Percentiles rank a stretch among this genome's conserved stretches.
These are phyloP conservation scores for Clarireedia hainanense DNA, from an alignment of 2,329 filamentous ascomycete genomes.

Conservation along the genomic window DNA sequence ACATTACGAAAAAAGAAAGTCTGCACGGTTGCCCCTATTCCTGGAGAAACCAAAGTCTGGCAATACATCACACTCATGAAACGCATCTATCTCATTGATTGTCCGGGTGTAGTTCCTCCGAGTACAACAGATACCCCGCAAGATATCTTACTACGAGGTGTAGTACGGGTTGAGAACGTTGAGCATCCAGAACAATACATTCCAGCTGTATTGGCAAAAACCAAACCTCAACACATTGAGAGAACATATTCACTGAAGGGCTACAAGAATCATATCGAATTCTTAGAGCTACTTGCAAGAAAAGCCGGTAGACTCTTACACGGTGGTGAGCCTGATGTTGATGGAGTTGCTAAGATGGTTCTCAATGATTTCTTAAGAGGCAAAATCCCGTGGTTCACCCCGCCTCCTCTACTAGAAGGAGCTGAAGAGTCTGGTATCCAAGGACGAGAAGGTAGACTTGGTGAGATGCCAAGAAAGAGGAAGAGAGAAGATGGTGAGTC, in stretches of 20 bases:
- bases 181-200: constrained; percentile 97
- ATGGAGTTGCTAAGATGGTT: constrained; percentile 94
- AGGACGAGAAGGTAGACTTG: constrained; percentile 69
- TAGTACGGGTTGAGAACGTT: constrained; percentile 91
- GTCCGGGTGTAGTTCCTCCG: constrained; percentile 90
- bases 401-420: constrained; percentile 56
- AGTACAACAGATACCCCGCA: constrained; percentile 75
- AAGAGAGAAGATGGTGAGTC: constrained; percentile 51
- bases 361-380: constrained; percentile 93
- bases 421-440: constrained; percentile 46
- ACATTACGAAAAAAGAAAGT: constrained; percentile 91
- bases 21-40: constrained; percentile 86
- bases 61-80: constrained; percentile 96
- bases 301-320: constrained; percentile 82
- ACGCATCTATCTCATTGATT: constrained; percentile 91
- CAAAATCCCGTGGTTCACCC: constrained; percentile 93
- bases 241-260: constrained; percentile 84
- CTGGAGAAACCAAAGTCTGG: constrained; percentile 96
- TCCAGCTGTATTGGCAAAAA: constrained; percentile 67
- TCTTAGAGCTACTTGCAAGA: constrained; percentile 77
- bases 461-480: constrained; percentile 82
- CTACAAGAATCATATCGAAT: constrained; percentile 69
- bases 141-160: constrained; percentile 82
- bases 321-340: constrained; percentile 89
- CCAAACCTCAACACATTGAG: constrained; percentile 82